Percentiles rank a stretch among this genome's conserved stretches.
phyloP scores from a whole-genome alignment of 2,329 filamentous ascomycete genomes.

The Fusarium pseudocircinatum region DNA sequence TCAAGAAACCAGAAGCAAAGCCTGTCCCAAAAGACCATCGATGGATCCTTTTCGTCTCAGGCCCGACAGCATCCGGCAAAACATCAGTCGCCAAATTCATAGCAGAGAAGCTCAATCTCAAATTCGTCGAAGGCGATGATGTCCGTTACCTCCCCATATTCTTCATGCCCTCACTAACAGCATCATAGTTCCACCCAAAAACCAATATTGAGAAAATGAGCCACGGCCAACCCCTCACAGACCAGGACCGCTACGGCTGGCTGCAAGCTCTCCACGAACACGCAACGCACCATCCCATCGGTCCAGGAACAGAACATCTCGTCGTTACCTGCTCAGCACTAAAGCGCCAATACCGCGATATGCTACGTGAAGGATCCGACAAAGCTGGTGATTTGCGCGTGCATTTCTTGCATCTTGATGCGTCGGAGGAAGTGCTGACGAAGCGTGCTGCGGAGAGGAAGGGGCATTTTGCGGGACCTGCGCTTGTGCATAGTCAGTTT shows the following conservation, averaged over 20 bases:
- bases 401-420: constrained; percentile 27
- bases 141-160: background rate
- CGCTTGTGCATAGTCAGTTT: constrained; percentile 23
- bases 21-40: constrained; percentile 11
- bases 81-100: constrained; percentile 21
- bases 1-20: background rate
- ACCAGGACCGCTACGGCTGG: constrained; percentile 19
- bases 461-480: constrained; percentile 14
- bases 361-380: constrained; percentile 17
- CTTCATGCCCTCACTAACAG: background rate
- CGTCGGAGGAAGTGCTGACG: constrained; percentile 13
- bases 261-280: constrained; percentile 12
- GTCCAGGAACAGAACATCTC: constrained; percentile 20
- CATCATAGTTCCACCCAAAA: constrained; percentile 17
- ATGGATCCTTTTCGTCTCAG: constrained; percentile 31
- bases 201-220: constrained; percentile 31
- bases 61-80: constrained; percentile 25
- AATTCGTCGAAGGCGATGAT: constrained; percentile 29
- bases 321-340: constrained; percentile 30
- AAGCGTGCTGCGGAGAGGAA: constrained; percentile 13
- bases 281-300: constrained; percentile 12
- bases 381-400: constrained; percentile 16
- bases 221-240: constrained; percentile 13
- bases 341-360: constrained; percentile 16
- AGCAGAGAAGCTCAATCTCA: constrained; percentile 17